Percentiles rank a stretch among this genome's conserved stretches.
Evolutionary conservation across 2,329 filamentous ascomycete genomes (phyloP).

Genomic region (Penicillium verrucosum): DNA sequence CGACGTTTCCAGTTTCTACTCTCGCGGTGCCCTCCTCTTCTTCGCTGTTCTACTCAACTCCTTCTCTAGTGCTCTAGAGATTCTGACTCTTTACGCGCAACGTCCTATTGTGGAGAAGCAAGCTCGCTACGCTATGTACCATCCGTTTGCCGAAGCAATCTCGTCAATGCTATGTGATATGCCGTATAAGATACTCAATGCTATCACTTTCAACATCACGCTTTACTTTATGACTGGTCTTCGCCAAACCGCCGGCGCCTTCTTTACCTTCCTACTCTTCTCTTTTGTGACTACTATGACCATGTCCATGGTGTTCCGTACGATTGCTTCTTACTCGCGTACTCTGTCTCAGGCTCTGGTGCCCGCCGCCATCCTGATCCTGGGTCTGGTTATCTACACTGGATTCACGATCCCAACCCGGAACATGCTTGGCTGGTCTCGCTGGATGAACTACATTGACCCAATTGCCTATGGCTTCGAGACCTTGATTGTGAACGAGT

Average conservation of each 20-base stretch:
- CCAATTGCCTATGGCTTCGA: conserved; percentile 8
- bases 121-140: conserved; percentile 28
- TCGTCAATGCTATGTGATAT: conserved; percentile 41
- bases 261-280: conserved; percentile 82
- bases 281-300: conserved; percentile 68
- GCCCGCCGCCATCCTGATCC: conserved; percentile 4
- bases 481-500: conserved; percentile 61
- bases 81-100: conserved; percentile 25
- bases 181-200: conserved; percentile 75
- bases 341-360: conserved; percentile 52
- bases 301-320: conserved; percentile 85
- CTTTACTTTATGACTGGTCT: conserved; percentile 88
- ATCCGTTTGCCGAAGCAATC: conserved; percentile 21
- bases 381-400: conserved; percentile 8
- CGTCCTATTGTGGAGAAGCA: conserved; percentile 24
- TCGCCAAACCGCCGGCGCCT: conserved; percentile 67
- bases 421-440: conserved; percentile 10
- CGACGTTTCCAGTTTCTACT: conserved; percentile 70
- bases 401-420: conserved; percentile 7
- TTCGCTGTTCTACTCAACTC: conserved; percentile 85
- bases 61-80: conserved; percentile 72
- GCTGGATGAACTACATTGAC: conserved; percentile 11
- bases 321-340: conserved; percentile 69
- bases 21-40: conserved; percentile 76
- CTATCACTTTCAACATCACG: conserved; percentile 71